These are phyloP conservation scores for Pachysandra terminalis DNA, from an alignment of 164 flowering plant genomes.

Conservation along the genomic window DNA sequence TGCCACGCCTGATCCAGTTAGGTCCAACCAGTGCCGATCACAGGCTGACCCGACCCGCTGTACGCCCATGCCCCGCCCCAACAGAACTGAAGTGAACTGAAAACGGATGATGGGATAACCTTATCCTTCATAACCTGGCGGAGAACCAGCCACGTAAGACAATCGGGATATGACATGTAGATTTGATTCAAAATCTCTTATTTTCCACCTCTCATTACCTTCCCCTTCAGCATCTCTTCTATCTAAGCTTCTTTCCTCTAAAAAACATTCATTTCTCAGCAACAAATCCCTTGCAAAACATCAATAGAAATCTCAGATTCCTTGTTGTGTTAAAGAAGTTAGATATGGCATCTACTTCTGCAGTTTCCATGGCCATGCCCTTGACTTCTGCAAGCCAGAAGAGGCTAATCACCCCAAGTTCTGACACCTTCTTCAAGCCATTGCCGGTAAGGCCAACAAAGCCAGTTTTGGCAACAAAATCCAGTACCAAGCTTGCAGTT, in stretches of 20 bases:
- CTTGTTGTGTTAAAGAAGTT: neutral
- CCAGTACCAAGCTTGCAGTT: constrained; percentile 15
- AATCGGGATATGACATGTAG: constrained; percentile 12
- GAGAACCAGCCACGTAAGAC: constrained; percentile 23
- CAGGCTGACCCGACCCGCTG: too few relatives aligned
- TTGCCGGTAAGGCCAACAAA: constrained; percentile 37
- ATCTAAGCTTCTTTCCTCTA: constrained; percentile 3
- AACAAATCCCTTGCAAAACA: neutral
- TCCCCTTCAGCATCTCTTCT: constrained; percentile 5
- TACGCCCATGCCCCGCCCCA: too few relatives aligned
- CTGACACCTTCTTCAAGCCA: constrained; percentile 50
- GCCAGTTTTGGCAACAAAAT: constrained; percentile 10
- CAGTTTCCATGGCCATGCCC: constrained; percentile 53
- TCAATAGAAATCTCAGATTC: neutral
- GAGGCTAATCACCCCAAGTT: constrained; percentile 22
- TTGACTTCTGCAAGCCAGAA: constrained; percentile 36
- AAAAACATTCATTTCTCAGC: neutral
- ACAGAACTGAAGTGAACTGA: too few relatives aligned
- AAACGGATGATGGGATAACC: too few relatives aligned
- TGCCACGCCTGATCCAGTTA: too few relatives aligned
- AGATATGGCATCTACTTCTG: constrained; percentile 62
- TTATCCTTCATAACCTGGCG: constrained; percentile 19
- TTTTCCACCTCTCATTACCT: constrained; percentile 22
- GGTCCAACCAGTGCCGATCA: too few relatives aligned
- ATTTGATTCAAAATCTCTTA: constrained; percentile 23